A percentile compares a stretch with the other conserved stretches of the same genome.
Conservation (phyloP, 352 stramenopile genomes). For the Phytophthora constricta region DNA sequence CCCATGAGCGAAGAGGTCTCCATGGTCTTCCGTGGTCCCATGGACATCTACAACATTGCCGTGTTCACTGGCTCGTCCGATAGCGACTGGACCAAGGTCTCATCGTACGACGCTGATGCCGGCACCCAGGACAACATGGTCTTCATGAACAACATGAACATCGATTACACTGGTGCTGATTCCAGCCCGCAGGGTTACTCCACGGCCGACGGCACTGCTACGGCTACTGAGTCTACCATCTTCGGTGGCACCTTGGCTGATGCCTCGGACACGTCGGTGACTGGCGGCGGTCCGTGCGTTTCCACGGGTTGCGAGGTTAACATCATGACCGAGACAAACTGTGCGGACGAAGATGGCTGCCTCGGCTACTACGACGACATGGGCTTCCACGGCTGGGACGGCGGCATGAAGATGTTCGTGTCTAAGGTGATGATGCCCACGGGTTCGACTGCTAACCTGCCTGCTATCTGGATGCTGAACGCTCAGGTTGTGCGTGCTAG, state of each 20-base stretch:
- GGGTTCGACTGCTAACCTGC: constrained; percentile 53
- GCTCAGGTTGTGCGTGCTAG: constrained; percentile 69
- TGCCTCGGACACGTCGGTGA: constrained; percentile 49
- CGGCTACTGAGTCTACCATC: constrained; percentile 37
- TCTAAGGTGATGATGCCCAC: constrained; percentile 73
- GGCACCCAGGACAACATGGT: constrained; percentile 53
- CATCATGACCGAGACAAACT: constrained; percentile 75
- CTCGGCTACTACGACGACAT: constrained; percentile 74
- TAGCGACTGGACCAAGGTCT: constrained; percentile 52
- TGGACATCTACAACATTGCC: constrained; percentile 69
- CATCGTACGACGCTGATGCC: constrained; percentile 43
- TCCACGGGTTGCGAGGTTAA: constrained; percentile 76
- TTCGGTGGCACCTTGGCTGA: constrained; percentile 60
- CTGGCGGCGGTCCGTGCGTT: constrained; percentile 55
- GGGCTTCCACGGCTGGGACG: constrained; percentile 73
- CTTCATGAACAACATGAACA: constrained; percentile 73
- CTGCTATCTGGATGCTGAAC: constrained; percentile 84
- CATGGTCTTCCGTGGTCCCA: constrained; percentile 63
- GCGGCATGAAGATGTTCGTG: constrained; percentile 83
- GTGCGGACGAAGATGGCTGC: constrained; percentile 48
- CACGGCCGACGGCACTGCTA: constrained; percentile 37
- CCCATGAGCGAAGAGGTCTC: constrained; percentile 61
- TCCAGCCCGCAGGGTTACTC: constrained; percentile 60
- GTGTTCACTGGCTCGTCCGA: constrained; percentile 44
- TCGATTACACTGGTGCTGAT: constrained; percentile 53